Conservation (phyloP, 441 rosid species). For the Capsella rubella region DNA sequence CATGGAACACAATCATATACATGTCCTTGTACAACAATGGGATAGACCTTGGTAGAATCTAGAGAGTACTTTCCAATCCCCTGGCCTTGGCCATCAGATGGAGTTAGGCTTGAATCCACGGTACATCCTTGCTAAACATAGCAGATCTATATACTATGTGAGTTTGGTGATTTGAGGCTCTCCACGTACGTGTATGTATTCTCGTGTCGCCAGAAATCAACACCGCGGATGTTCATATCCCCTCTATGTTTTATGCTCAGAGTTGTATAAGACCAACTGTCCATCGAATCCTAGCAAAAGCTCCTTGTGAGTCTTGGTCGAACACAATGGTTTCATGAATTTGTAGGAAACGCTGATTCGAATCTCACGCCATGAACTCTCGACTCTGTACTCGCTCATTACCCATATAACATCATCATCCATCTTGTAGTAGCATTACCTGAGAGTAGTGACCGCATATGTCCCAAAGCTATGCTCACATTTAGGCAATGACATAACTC, state of each 20-base stretch:
- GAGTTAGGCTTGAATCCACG: too few relatives aligned
- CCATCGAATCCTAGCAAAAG: conserved; percentile 44
- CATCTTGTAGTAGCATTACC: conserved; percentile 18
- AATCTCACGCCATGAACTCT: conserved; percentile 43
- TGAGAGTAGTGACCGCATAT: conserved; percentile 5
- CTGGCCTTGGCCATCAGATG: too few relatives aligned
- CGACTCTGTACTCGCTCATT: conserved; percentile 39
- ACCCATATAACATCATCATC: conserved; percentile 48
- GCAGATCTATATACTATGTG: too few relatives aligned
- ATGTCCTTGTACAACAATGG: too few relatives aligned
- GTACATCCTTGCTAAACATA: too few relatives aligned
- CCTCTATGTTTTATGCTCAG: conserved; percentile 8
- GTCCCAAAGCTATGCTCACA: neutral
- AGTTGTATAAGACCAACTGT: conserved; percentile 41
- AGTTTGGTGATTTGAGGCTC: neutral
- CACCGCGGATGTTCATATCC: neutral
- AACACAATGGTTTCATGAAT: conserved; percentile 42
- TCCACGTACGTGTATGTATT: neutral
- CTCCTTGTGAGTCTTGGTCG: conserved; percentile 14
- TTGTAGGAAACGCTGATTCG: conserved; percentile 30
- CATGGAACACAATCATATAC: too few relatives aligned
- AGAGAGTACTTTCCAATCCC: too few relatives aligned
- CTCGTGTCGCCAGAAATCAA: neutral
- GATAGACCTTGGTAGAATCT: too few relatives aligned
- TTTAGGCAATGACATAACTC: neutral